Conservation (phyloP, 352 stramenopile species). For the Pythium rhizo-oryzae region DNA sequence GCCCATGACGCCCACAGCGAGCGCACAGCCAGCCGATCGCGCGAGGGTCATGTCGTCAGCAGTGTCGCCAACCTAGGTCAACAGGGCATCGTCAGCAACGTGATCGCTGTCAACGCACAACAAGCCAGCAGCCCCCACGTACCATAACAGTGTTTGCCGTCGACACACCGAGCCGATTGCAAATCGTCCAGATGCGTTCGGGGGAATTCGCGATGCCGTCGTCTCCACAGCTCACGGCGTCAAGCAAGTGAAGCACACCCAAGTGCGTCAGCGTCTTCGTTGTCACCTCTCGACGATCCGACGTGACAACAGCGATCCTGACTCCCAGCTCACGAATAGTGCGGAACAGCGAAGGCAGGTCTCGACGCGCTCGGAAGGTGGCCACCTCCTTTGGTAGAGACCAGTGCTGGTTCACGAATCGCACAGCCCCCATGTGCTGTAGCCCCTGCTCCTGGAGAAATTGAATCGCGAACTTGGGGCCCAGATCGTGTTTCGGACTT, state of each 20-base stretch:
- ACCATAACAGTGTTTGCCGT: constrained; percentile 50
- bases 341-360: constrained; percentile 37
- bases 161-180: constrained; percentile 38
- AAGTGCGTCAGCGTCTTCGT: constrained; percentile 38
- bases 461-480: constrained; percentile 30
- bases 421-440: constrained; percentile 13
- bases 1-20: constrained; percentile 49
- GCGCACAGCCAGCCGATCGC: constrained; percentile 35
- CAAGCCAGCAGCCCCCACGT: background rate
- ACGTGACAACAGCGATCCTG: constrained; percentile 57
- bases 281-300: constrained; percentile 44
- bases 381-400: constrained; percentile 35
- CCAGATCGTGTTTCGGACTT: constrained; percentile 37
- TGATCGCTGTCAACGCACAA: background rate
- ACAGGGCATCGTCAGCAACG: background rate
- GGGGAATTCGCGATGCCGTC: constrained; percentile 35
- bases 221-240: constrained; percentile 52
- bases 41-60: constrained; percentile 47
- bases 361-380: constrained; percentile 33
- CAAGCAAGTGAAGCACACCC: constrained; percentile 36
- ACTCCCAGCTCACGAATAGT: constrained; percentile 37
- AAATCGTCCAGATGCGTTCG: constrained; percentile 49
- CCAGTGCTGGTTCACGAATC: constrained; percentile 36
- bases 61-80: constrained; percentile 47
- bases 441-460: constrained; percentile 38